These are phyloP conservation scores for Cryptococcus amylolentus DNA, from an alignment of 1,284 basidiomycete genomes.

Conservation along the genomic window DNA sequence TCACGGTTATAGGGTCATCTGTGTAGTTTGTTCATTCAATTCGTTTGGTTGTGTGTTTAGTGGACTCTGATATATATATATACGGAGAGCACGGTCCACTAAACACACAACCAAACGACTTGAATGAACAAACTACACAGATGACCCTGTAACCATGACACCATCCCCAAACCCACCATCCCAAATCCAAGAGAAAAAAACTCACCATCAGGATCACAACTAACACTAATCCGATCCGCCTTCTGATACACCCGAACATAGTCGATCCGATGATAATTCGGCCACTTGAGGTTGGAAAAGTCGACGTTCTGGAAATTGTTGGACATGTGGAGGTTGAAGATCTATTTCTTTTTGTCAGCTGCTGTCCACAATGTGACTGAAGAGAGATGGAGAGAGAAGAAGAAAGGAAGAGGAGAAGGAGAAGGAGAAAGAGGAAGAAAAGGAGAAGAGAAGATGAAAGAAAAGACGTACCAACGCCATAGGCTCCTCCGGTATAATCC, in stretches of 20 bases:
- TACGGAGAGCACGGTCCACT: too few species aligned
- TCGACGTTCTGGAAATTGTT: slow-evolving; percentile 52
- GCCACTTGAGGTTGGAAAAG: slow-evolving; percentile 47
- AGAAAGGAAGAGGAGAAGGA: too few species aligned
- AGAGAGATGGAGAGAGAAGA: neutral
- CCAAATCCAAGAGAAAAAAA: neutral
- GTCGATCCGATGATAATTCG: slow-evolving; percentile 50
- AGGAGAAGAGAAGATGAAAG: too few species aligned
- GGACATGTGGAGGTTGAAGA: slow-evolving; percentile 41
- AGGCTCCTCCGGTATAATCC: slow-evolving; percentile 74
- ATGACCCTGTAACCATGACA: too few species aligned
- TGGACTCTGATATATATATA: too few species aligned
- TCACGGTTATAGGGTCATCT: too few species aligned
- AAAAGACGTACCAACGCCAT: slow-evolving; percentile 54
- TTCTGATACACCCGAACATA: slow-evolving; percentile 54
- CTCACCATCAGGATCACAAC: slow-evolving; percentile 43
- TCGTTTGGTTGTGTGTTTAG: too few species aligned
- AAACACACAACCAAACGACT: too few species aligned
- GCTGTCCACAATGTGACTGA: neutral
- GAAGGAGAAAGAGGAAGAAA: slow-evolving; percentile 8
- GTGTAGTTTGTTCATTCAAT: too few species aligned
- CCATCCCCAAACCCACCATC: neutral
- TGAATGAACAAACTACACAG: too few species aligned
- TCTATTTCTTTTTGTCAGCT: slow-evolving; percentile 8
- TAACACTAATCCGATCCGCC: slow-evolving; percentile 43